Evolutionary conservation across 495 filamentous ascomycete genomes (phyloP), one percentile per base, ranked within the genome.

Genomic region (Xylaria intraflava): DNA sequence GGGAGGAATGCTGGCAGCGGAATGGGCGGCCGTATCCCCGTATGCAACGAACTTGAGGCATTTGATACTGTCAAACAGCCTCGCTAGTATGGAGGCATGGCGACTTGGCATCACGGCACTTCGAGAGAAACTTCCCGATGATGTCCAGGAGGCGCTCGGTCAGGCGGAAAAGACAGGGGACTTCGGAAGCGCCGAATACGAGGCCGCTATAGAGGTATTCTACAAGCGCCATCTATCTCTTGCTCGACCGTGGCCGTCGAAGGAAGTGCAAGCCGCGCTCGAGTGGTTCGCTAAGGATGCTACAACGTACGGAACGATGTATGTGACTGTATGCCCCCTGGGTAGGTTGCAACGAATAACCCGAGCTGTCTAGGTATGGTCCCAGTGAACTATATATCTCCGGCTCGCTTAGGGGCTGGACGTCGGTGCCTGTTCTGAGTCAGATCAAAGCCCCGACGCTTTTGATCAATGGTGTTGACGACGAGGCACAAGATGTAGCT

Each of bases 1-100:
- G 77, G 78, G 78, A 23, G 78, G 73, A 23, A 76, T 80, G 72
- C 61, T 80, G 0, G 75, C 65, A 2, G 65, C 65, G 4, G 46
- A 61, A 3, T 70, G 65, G 57, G 74, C 67, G 56, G 74, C 68
- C 11, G 49, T 49, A 14, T 64, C 62, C 16, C 69, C 44, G 39
- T 30, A 36, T 30, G 26, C 33, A 3, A 42, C 24, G 8, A 71
- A 58, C 19, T 61, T 66, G 6, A 52, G 59, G 1, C 57, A 61
- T 1, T 43, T 66, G 0, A 19, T 69, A 11, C 19, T 65, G 27
- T 45, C 56, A 11, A 59, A 44, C 36, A 60, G 60, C n/a, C 50
- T 66, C 9, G 55, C 62, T 11, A 60, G 58, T 42, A 66, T 65
- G 60, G 53, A 58, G 23, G 53, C 36, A 1, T 64, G 58, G 51